Conservation (phyloP, 2,329 filamentous ascomycete species). For the Ophiobolus disseminans region DNA sequence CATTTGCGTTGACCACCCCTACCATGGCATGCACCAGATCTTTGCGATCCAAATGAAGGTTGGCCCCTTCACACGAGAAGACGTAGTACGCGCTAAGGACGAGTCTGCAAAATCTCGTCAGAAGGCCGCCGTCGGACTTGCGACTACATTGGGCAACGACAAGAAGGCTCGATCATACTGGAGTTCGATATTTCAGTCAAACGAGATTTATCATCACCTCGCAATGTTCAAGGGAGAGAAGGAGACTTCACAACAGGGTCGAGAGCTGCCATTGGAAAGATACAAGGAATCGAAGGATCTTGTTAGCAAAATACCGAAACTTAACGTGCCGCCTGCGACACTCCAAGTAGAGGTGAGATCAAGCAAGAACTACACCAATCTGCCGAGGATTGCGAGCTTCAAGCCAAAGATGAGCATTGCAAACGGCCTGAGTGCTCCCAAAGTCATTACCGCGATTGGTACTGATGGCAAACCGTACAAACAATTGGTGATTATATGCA, state of each 20-base stretch:
- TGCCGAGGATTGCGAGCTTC: constrained; percentile 78
- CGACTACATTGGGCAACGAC: constrained; percentile 64
- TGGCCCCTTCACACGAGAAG: constrained; percentile 63
- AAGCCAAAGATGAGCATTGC: constrained; percentile 82
- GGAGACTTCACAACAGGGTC: constrained; percentile 69
- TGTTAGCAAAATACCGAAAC: constrained; percentile 66
- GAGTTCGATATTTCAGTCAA: constrained; percentile 75
- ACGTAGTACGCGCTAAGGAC: constrained; percentile 68
- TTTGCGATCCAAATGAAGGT: constrained; percentile 66
- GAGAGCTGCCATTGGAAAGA: constrained; percentile 69
- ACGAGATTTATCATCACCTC: constrained; percentile 68
- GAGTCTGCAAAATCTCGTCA: constrained; percentile 76
- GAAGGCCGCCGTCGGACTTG: constrained; percentile 73
- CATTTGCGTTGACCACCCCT: constrained; percentile 92
- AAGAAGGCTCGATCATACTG: constrained; percentile 65
- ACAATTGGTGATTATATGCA: constrained; percentile 68
- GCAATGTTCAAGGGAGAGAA: constrained; percentile 70
- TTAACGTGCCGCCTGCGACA: constrained; percentile 84
- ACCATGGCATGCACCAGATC: constrained; percentile 96
- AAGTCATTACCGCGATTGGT: constrained; percentile 83
- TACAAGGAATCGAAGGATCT: constrained; percentile 69
- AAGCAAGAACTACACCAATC: constrained; percentile 74
- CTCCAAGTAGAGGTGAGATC: constrained; percentile 79
- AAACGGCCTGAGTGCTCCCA: constrained; percentile 88
- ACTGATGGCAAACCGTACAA: constrained; percentile 82